These are phyloP conservation scores for Phialophora chinensis DNA, from an alignment of 2,329 filamentous ascomycete species.

Conservation along the genomic window DNA sequence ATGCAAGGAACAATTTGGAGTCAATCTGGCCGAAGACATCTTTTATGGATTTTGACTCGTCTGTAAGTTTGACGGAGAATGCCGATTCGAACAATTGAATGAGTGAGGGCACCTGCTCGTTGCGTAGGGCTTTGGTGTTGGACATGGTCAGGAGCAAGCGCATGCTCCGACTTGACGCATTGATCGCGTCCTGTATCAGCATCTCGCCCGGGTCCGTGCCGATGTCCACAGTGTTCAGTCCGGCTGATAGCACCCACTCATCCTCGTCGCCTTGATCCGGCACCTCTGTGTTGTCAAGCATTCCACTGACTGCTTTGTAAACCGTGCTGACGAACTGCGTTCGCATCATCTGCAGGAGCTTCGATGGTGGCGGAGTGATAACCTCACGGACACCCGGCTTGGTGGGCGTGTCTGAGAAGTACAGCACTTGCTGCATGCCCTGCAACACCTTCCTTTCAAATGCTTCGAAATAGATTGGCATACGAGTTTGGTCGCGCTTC, in stretches of 20 bases:
- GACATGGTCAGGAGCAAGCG: slow-evolving; percentile 93
- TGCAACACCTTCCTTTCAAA: slow-evolving; percentile 82
- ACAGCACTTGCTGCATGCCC: slow-evolving; percentile 94
- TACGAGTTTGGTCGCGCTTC: slow-evolving; percentile 82
- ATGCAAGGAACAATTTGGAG: slow-evolving; percentile 86
- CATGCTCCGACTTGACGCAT: slow-evolving; percentile 72
- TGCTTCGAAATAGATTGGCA: slow-evolving; percentile 83
- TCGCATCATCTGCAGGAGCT: slow-evolving; percentile 87
- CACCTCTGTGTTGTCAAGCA: slow-evolving; percentile 94
- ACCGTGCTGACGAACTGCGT: slow-evolving; percentile 91
- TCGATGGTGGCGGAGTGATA: slow-evolving; percentile 81
- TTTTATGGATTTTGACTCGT: slow-evolving; percentile 88
- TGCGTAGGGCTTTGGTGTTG: slow-evolving; percentile 83
- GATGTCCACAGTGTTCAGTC: slow-evolving; percentile 35
- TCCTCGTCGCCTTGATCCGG: slow-evolving; percentile 67
- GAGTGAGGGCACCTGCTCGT: slow-evolving; percentile 83
- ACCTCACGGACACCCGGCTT: slow-evolving; percentile 77
- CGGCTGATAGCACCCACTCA: slow-evolving; percentile 58
- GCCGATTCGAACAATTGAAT: slow-evolving; percentile 90
- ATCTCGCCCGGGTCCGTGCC: slow-evolving; percentile 46
- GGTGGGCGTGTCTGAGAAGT: slow-evolving; percentile 82
- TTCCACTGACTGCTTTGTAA: slow-evolving; percentile 91
- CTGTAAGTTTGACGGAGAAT: slow-evolving; percentile 91
- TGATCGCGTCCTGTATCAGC: slow-evolving; percentile 57
- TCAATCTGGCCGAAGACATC: slow-evolving; percentile 93